phyloP scores from a whole-genome alignment of 306 rosid species.

The Gastrolobium bilobum region DNA sequence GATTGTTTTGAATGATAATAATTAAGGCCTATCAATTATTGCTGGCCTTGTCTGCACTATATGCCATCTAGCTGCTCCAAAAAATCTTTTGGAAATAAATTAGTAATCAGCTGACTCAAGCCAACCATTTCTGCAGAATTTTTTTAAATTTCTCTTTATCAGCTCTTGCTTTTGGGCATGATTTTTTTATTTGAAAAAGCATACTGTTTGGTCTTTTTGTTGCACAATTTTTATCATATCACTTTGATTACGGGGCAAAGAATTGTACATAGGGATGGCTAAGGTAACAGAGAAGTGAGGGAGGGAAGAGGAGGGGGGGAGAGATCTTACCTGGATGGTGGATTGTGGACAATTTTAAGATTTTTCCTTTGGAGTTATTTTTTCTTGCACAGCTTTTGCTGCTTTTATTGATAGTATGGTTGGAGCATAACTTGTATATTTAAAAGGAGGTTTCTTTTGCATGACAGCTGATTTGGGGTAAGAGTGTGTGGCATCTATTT shows the following conservation, averaged over 20 bases:
- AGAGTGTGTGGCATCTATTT: conserved; percentile 25
- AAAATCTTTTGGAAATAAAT: conserved; percentile 29
- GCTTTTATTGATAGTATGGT: conserved; percentile 19
- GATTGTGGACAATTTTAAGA: conserved; percentile 1
- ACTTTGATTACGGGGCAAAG: conserved; percentile 30
- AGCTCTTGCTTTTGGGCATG: conserved; percentile 16
- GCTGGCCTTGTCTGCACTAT: conserved; percentile 14
- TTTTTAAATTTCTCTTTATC: conserved; percentile 19
- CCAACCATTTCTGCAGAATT: conserved; percentile 5
- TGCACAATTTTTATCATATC: conserved; percentile 26
- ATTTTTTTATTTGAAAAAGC: conserved; percentile 37
- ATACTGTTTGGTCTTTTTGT: not conserved
- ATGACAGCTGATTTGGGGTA: conserved; percentile 17
- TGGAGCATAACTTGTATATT: not conserved
- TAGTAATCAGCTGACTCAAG: conserved; percentile 13
- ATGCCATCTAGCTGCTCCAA: conserved; percentile 19
- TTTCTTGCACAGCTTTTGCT: conserved; percentile 25
- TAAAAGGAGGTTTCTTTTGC: conserved; percentile 19
- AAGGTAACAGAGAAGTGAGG: not conserved
- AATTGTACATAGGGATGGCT: not conserved
- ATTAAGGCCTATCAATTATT: conserved; percentile 9
- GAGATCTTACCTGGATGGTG: not conserved
- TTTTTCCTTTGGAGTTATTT: conserved; percentile 6
- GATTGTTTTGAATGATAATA: conserved; percentile 24
- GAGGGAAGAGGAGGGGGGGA: not conserved